Base-by-base conservation (phyloP, 225 moss, liverwort and hornwort genomes). In the Sphagnum contortum region DNA sequence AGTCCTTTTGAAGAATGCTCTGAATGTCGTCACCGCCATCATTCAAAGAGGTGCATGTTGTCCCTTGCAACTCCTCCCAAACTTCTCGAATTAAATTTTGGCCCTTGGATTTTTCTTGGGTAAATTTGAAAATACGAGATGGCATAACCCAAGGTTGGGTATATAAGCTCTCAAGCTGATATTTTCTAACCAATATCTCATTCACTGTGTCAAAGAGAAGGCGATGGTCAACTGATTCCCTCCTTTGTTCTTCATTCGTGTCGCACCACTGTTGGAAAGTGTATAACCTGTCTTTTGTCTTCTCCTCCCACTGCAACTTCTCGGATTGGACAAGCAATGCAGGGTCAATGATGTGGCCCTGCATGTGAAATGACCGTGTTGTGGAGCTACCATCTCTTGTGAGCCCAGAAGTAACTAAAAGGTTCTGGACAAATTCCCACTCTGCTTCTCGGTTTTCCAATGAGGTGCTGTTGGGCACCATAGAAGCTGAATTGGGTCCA, bases 41-140 rank as follows among this genome's bases (percentile, higher is more conserved):
- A 45, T 80, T 78, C 63, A 84, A 70, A 47, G 76, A 61, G 48
- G 78, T 73, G 49, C 59, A 70, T 9, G 91, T 83, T 50, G 66
- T 68, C 44, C 67, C 72, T 63, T 80, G 87, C 44, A 94, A 79
- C 65, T 89, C 72, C 57, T 91, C 85, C 94, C 94, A 94, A 47
- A 89, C 63, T 63, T 73, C 81, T 49, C 91, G 91, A 13, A 91
- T 80, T 53, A 94, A 76, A 7, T 51, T 68, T 63, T 94, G 91
- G 29, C 29, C 58, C 83, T 88, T 12, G 75, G 69, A 45, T 71
- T 74, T 68, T 84, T 66, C 44, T 60, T 73, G 48, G 62, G 73
- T n/a, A 55, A 50, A 51, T 48, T 29, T 4, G 75, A 45, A 47
- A 71, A 69, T 48, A 66, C 66, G n/a, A 70, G 29, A 29, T 29